phyloP scores from a whole-genome alignment of 2,329 filamentous ascomycete genomes.

The Camptophora hylomeconis region DNA sequence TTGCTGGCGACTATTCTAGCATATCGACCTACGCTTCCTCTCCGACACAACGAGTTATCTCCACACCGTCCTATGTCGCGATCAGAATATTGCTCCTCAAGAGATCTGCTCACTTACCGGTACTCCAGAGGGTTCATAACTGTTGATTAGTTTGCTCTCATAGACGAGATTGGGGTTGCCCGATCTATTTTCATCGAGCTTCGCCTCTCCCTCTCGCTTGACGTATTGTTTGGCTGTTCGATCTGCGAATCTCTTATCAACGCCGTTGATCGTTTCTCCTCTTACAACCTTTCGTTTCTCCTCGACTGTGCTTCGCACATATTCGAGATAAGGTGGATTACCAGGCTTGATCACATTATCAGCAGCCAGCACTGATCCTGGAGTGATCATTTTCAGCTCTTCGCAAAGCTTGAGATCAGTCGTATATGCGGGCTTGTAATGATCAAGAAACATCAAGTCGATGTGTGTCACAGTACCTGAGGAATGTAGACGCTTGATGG shows the following conservation, averaged over 20 bases:
- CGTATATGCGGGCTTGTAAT: constrained; percentile 65
- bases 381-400: constrained; percentile 49
- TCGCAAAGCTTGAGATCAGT: constrained; percentile 67
- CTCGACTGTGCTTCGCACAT: constrained; percentile 42
- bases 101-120: constrained; percentile 36
- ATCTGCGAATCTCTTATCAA: constrained; percentile 14
- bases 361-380: constrained; percentile 32
- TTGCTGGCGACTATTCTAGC: no score
- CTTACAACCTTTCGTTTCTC: constrained; percentile 37
- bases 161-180: constrained; percentile 39
- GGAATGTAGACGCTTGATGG: constrained; percentile 46
- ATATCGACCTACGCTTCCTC: no score
- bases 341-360: constrained; percentile 26
- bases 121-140: constrained; percentile 55
- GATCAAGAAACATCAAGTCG: constrained; percentile 67
- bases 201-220: constrained; percentile 15
- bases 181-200: constrained; percentile 14
- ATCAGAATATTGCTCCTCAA: constrained; percentile 8
- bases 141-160: constrained; percentile 48
- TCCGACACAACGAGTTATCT: constrained; percentile 48
- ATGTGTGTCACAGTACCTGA: constrained; percentile 44
- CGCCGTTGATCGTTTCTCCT: constrained; percentile 7
- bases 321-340: constrained; percentile 31
- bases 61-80: constrained; percentile 49
- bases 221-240: constrained; percentile 18